Base-by-base conservation (phyloP, 1,284 basidiomycete genomes). In the Ganoderma boninense region DNA sequence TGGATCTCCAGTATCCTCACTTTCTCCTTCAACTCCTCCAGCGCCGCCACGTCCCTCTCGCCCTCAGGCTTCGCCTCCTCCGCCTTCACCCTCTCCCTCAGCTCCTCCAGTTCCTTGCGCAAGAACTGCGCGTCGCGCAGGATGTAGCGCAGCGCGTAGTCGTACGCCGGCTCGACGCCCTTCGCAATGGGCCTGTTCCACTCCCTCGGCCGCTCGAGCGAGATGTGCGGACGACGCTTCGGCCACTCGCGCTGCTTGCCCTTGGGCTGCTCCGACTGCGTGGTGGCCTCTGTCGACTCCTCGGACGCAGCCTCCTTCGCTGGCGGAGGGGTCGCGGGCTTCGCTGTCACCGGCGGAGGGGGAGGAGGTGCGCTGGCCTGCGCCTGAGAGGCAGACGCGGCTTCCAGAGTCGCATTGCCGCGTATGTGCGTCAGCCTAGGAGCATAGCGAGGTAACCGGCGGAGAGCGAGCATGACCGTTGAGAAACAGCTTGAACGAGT, bases 161-260 rank as follows among this genome's bases (percentile, higher is more conserved):
- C 96, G 75, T 95, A 97, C 10, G 91, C 95, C 1, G 94, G 92
- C 38, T 96, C 81, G 8, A 89, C 84, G 8, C 95, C 95, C 23
- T 82, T 80, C 26, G 85, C 85, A 11, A 97, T 79, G 0, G 94
- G 90, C n/a, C 87, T 78, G 69, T 87, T 89, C 90, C 91, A 95
- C 79, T 88, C 80, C 38, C 87, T 83, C 6, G 90, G 90, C 1
- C 80, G 79, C 56, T 82, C 81, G 14, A 85, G 77, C 29, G 85
- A 86, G 68, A 91, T 90, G 35, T 78, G 73, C 4, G 90, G 86
- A 18, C 90, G 76, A 60, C 70, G 71, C 8, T 79, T 77, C 23
- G 74, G 73, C 60, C 75, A 76, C 44, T 71, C 65, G 20, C 74
- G 69, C 62, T 69, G 74, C 72, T 66, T 73, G 32, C 54, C 64